A percentile compares a stretch with the other conserved stretches of the same genome.
These are phyloP conservation scores for Lactarius sanguifluus DNA, from an alignment of 768 basidiomycete species.

Conservation along the genomic window DNA sequence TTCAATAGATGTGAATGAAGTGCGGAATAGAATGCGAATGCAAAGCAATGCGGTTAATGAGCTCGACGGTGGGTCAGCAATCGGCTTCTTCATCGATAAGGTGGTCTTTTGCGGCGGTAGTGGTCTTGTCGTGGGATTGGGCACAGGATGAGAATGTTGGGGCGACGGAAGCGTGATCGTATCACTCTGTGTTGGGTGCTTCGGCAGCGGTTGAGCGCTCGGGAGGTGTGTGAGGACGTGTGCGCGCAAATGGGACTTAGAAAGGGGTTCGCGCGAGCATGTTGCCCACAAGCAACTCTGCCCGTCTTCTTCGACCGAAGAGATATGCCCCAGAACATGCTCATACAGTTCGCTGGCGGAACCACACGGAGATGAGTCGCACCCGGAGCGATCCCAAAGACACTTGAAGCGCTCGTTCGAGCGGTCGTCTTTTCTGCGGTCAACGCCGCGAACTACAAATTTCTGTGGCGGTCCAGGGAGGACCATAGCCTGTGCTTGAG, in stretches of 20 bases:
- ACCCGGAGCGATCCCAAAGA: slow-evolving; percentile 69
- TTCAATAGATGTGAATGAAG: slow-evolving; percentile 72
- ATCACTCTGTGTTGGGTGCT: slow-evolving; percentile 71
- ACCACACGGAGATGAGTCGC: slow-evolving; percentile 46
- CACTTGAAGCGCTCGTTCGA: slow-evolving; percentile 69
- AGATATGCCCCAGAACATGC: slow-evolving; percentile 58
- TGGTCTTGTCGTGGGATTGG: slow-evolving; percentile 63
- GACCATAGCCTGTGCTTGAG: slow-evolving; percentile 85
- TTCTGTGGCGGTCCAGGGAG: slow-evolving; percentile 66
- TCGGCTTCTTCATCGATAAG: slow-evolving; percentile 58
- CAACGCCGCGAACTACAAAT: slow-evolving; percentile 88
- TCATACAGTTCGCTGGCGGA: slow-evolving; percentile 69
- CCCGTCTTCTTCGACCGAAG: slow-evolving; percentile 45
- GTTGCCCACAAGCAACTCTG: slow-evolving; percentile 69
- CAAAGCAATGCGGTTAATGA: slow-evolving; percentile 81
- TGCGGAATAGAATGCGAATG: slow-evolving; percentile 79
- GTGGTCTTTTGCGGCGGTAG: slow-evolving; percentile 67
- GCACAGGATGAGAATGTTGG: slow-evolving; percentile 53
- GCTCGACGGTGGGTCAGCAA: slow-evolving; percentile 63
- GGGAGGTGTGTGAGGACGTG: slow-evolving; percentile 82
- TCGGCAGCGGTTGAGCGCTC: slow-evolving; percentile 50
- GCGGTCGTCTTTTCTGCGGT: slow-evolving; percentile 58
- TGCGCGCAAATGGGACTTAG: slow-evolving; percentile 53
- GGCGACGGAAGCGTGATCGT: slow-evolving; percentile 65
- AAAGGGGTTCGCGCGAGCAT: slow-evolving; percentile 50